phyloP scores from a whole-genome alignment of 345 rosid species.

The Diplotaxis tenuifolia region DNA sequence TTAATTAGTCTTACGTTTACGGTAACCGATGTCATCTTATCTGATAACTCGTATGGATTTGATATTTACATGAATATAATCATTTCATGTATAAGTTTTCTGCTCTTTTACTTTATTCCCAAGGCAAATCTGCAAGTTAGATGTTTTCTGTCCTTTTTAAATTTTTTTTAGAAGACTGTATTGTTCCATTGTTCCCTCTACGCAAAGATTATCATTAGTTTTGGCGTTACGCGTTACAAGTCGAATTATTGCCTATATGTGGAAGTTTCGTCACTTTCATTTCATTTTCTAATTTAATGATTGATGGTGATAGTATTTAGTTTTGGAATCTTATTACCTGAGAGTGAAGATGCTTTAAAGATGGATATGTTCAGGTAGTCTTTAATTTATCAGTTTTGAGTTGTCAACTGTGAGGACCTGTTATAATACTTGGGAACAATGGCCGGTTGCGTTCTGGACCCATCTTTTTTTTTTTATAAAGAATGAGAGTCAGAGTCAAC shows the following conservation, averaged over 20 bases:
- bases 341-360: constrained; percentile 3
- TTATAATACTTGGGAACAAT: constrained; percentile 26
- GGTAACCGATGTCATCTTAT: background rate
- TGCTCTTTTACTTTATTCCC: background rate
- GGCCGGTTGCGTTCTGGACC: constrained; percentile 21
- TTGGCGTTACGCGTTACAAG: background rate
- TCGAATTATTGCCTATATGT: background rate
- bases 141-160: background rate
- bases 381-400: background rate
- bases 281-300: background rate
- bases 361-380: background rate
- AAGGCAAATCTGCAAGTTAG: background rate
- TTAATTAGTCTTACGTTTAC: background rate
- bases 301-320: background rate
- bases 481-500: background rate
- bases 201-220: background rate
- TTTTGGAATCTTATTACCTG: constrained; percentile 1
- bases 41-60: background rate
- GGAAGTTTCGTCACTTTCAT: background rate
- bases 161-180: background rate
- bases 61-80: background rate
- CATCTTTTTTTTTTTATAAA: background rate
- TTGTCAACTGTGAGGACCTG: background rate
- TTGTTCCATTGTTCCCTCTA: background rate
- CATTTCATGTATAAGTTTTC: no score